Conservation (phyloP, 192 early-diverging fungal genomes). For the Fimicolochytrium jonesii region DNA sequence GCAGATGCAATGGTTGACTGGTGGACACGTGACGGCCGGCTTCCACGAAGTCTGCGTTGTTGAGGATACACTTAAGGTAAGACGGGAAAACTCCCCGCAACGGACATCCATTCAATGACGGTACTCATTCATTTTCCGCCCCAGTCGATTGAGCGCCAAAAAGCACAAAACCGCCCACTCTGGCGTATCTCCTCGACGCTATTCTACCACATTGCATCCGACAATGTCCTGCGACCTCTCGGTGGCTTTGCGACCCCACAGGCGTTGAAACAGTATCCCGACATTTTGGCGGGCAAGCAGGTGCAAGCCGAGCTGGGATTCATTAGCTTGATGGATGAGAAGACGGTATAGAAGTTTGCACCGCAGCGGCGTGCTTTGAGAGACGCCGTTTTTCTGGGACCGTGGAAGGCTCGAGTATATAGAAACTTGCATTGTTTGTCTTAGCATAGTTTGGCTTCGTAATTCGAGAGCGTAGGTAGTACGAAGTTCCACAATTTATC, state of each 20-base stretch:
- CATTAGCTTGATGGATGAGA: constrained; percentile 47
- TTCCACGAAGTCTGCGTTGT: constrained; percentile 71
- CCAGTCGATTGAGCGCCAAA: constrained; percentile 49
- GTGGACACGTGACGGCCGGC: constrained; percentile 59
- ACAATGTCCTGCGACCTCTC: constrained; percentile 54
- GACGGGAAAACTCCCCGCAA: too few species aligned
- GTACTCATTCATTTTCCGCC: too few species aligned
- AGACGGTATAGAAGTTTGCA: background rate
- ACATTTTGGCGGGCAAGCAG: constrained; percentile 56
- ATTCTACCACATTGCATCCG: constrained; percentile 68
- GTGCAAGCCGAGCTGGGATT: constrained; percentile 61
- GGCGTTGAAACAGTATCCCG: constrained; percentile 46
- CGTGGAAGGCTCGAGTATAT: too few species aligned
- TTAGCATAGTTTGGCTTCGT: too few species aligned
- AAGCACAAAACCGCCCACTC: constrained; percentile 44
- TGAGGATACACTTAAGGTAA: constrained; percentile 44
- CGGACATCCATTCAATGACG: too few species aligned
- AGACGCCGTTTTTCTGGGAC: too few species aligned
- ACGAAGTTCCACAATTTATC: too few species aligned
- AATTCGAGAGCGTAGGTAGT: too few species aligned
- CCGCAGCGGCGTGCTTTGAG: too few species aligned
- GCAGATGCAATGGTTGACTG: constrained; percentile 66
- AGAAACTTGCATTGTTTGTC: too few species aligned
- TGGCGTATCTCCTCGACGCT: constrained; percentile 73
- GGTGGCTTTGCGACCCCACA: constrained; percentile 42